Conservation (phyloP, 306 rosid species). For the Cucumis cinereus region DNA sequence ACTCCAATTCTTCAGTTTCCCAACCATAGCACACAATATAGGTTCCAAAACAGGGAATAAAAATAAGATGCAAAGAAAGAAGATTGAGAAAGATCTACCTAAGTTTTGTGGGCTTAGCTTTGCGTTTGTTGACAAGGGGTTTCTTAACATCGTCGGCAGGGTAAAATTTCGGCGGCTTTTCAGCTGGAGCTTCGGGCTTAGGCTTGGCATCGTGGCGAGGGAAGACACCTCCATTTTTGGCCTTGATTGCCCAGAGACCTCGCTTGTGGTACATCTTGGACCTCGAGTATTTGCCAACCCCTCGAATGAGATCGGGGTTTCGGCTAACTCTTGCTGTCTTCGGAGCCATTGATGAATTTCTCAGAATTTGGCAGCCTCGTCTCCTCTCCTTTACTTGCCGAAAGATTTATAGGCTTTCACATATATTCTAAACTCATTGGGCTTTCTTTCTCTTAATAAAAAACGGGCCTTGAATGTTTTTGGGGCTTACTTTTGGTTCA, state of each 20-base stretch:
- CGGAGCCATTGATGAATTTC: constrained; percentile 31
- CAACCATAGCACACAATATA: background rate
- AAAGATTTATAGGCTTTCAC: background rate
- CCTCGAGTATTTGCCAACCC: constrained; percentile 41
- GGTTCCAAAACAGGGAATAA: background rate
- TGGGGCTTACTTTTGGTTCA: background rate
- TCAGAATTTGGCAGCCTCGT: background rate
- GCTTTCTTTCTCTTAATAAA: background rate
- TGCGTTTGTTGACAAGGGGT: constrained; percentile 37
- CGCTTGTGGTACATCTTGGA: constrained; percentile 54
- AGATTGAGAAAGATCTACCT: constrained; percentile 15
- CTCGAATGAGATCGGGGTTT: constrained; percentile 48
- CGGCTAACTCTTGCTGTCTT: constrained; percentile 23
- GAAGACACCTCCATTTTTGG: constrained; percentile 47
- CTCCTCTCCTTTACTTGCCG: background rate
- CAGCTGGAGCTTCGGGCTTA: constrained; percentile 13
- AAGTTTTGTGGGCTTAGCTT: constrained; percentile 36
- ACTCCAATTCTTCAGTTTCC: background rate
- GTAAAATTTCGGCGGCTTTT: constrained; percentile 33
- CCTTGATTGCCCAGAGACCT: constrained; percentile 62
- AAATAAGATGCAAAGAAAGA: background rate
- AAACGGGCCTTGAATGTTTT: background rate
- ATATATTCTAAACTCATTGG: background rate
- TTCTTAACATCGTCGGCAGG: constrained; percentile 40
- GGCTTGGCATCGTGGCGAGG: constrained; percentile 46